These are phyloP conservation scores for Coniella vitis DNA, from an alignment of 2,329 filamentous ascomycete genomes.

Conservation along the genomic window DNA sequence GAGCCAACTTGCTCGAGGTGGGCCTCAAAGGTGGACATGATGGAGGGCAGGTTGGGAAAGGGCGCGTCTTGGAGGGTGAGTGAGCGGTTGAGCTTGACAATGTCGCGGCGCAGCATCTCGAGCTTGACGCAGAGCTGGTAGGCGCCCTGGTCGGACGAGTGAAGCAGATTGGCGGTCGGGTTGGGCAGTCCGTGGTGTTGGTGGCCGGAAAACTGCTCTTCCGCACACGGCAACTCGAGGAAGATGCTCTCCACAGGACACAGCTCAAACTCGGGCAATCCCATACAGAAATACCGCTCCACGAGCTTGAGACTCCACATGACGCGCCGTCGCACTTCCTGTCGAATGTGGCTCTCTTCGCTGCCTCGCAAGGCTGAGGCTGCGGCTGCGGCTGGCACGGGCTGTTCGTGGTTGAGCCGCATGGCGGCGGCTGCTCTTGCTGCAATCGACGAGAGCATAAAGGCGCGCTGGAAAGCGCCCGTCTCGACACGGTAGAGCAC, in stretches of 20 bases:
- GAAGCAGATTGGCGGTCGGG: too few relatives aligned
- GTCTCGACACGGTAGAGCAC: constrained; percentile 39
- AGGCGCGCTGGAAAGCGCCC: constrained; percentile 37
- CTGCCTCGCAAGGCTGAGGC: neutral
- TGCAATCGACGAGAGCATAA: constrained; percentile 37
- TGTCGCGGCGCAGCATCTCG: constrained; percentile 18
- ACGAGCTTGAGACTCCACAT: constrained; percentile 40
- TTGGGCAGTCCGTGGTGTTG: neutral
- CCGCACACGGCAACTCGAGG: constrained; percentile 35
- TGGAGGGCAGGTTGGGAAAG: constrained; percentile 6
- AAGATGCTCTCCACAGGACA: constrained; percentile 36
- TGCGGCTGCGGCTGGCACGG: constrained; percentile 18
- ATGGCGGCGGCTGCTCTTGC: constrained; percentile 37
- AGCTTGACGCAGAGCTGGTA: constrained; percentile 20
- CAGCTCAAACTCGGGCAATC: constrained; percentile 38
- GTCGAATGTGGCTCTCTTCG: constrained; percentile 28
- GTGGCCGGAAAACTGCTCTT: constrained; percentile 32
- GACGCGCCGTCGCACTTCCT: constrained; percentile 35
- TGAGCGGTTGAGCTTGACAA: constrained; percentile 18
- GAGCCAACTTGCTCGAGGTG: constrained; percentile 7
- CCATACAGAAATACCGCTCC: constrained; percentile 35
- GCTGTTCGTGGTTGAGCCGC: constrained; percentile 36
- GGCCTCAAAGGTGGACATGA: constrained; percentile 14
- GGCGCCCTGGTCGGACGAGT: constrained; percentile 5
- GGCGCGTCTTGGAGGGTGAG: constrained; percentile 9